Conservation (phyloP, 2,329 filamentous ascomycete genomes). For the Xenosphaeropsis pyriputrescens region DNA sequence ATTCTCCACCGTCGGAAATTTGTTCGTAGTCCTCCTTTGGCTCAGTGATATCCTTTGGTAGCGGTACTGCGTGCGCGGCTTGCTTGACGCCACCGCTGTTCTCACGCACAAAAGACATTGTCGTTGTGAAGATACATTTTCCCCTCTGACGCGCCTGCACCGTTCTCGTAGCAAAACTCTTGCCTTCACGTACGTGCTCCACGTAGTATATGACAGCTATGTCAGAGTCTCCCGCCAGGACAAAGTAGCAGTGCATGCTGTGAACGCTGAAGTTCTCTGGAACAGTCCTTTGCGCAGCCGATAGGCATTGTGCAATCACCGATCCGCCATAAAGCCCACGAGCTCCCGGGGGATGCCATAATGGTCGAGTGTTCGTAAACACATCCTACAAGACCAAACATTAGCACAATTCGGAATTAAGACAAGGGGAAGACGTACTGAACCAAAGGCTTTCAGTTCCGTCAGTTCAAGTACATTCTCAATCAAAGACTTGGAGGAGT, state of each 20-base stretch:
- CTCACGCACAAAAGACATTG: constrained; percentile 71
- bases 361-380: constrained; percentile 83
- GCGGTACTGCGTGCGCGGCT: constrained; percentile 50
- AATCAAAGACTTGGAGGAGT: constrained; percentile 62
- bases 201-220: constrained; percentile 92
- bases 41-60: constrained; percentile 31
- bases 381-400: constrained; percentile 45
- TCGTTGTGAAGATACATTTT: constrained; percentile 87
- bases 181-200: constrained; percentile 80
- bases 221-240: constrained; percentile 72
- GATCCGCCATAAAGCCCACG: constrained; percentile 88
- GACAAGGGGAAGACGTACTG: constrained; percentile 31
- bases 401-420: constrained; percentile 2
- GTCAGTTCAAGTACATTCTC: constrained; percentile 85
- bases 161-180: constrained; percentile 79
- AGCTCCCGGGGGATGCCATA: constrained; percentile 87
- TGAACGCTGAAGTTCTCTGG: constrained; percentile 69
- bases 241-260: constrained; percentile 98
- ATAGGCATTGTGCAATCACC: constrained; percentile 83
- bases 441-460: constrained; percentile 60
- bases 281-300: constrained; percentile 80
- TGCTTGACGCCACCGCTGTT: constrained; percentile 33
- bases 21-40: constrained; percentile 25
- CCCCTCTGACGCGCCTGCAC: constrained; percentile 91
- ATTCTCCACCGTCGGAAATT: constrained; percentile 11